Evolutionary conservation across 1,139 yeast genomes (phyloP).

Genomic region (Blastobotrys buckinghamii): DNA sequence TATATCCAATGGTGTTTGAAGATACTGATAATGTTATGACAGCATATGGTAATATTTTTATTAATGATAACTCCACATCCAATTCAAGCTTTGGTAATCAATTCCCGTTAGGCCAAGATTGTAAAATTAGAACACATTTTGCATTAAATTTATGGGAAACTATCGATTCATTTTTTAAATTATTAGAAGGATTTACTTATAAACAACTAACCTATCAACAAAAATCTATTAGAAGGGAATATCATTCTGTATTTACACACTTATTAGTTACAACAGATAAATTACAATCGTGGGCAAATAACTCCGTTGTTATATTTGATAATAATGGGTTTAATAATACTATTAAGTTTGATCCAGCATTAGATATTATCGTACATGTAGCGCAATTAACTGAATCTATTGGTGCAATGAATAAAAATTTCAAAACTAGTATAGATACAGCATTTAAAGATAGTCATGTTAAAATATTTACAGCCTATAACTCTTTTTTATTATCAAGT

Average conservation of each 20-base stretch:
- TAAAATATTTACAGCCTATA: neutral
- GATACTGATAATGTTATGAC: neutral
- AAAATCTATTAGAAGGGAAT: neutral
- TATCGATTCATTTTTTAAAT: neutral
- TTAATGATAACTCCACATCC: neutral
- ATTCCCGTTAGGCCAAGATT: neutral
- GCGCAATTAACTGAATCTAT: neutral
- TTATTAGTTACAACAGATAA: neutral
- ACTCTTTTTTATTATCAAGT: neutral
- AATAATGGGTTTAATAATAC: neutral
- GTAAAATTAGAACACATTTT: neutral
- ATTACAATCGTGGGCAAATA: neutral
- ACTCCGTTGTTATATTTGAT: neutral
- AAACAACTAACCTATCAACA: neutral
- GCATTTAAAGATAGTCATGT: neutral
- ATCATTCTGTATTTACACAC: neutral
- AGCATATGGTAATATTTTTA: neutral
- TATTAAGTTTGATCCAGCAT: neutral
- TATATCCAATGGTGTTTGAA: conserved; percentile 1
- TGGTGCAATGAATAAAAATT: neutral
- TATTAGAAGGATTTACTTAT: neutral
- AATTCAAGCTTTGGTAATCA: neutral
- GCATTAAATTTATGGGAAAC: neutral
- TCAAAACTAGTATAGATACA: neutral
- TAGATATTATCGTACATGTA: neutral